A percentile compares a stretch with the other conserved stretches of the same genome.
Evolutionary conservation across 164 flowering plant species (phyloP).

Genomic region (Chloranthus sessilifolius): DNA sequence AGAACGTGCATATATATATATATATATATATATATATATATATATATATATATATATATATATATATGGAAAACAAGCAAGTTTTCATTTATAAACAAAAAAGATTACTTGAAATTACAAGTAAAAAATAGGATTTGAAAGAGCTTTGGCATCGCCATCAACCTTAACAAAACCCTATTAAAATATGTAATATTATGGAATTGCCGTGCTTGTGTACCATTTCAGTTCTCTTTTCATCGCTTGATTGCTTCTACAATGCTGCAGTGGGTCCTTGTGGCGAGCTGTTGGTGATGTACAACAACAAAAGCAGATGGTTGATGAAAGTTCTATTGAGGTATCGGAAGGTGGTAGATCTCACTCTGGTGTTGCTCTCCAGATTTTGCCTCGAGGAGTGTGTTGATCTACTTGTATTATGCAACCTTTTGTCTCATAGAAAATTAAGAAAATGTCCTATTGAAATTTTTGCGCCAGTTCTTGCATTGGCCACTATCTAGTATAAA

Average conservation of each 20-base stretch:
- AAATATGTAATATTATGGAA: no score
- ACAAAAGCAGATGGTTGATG: conserved; percentile 17
- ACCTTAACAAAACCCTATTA: no score
- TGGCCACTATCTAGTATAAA: not conserved
- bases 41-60: no score
- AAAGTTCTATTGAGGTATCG: not conserved
- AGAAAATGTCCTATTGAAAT: conserved; percentile 14
- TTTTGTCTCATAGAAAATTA: conserved; percentile 37
- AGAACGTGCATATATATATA: no score
- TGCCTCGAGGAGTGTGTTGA: conserved; percentile 18
- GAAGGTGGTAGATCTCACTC: conserved; percentile 23
- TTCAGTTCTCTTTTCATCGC: no score
- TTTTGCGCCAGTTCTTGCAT: not conserved
- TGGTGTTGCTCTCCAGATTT: conserved; percentile 11
- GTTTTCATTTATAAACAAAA: no score
- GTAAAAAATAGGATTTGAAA: no score
- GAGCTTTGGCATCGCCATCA: no score
- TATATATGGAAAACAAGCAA: no score
- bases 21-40: no score
- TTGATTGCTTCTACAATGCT: not conserved
- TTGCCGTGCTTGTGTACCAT: no score
- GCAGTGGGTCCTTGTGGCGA: not conserved
- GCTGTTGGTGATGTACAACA: conserved; percentile 1
- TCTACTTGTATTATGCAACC: conserved; percentile 37
- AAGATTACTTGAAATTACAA: no score